Conservation (phyloP, 768 basidiomycete species). For the Lactarius akahatsu region DNA sequence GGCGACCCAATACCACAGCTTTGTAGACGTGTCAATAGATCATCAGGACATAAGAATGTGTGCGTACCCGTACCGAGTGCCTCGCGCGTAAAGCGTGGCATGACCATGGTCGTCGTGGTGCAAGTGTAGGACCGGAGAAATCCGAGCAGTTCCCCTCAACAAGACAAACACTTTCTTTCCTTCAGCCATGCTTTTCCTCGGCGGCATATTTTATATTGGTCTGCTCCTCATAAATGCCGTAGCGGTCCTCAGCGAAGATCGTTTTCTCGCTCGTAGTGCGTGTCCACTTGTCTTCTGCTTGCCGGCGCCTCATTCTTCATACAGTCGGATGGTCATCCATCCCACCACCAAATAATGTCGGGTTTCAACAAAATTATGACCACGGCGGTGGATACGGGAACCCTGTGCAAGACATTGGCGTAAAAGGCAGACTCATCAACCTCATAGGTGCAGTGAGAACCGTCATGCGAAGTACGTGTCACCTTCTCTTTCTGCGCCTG, state of each 20-base stretch:
- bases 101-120: neutral
- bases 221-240: slow-evolving; percentile 92
- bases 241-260: slow-evolving; percentile 93
- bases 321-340: slow-evolving; percentile 88
- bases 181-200: slow-evolving; percentile 54
- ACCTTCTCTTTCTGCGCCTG: slow-evolving; percentile 13
- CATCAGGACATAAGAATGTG: neutral
- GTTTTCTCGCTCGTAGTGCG: slow-evolving; percentile 91
- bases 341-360: slow-evolving; percentile 56
- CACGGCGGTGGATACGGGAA: slow-evolving; percentile 67
- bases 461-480: slow-evolving; percentile 88
- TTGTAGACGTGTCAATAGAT: neutral
- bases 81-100: slow-evolving; percentile 12
- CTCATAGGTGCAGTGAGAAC: slow-evolving; percentile 95
- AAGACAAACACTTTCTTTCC: slow-evolving; percentile 3
- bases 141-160: slow-evolving; percentile 7
- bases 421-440: slow-evolving; percentile 87
- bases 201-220: slow-evolving; percentile 78
- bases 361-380: slow-evolving; percentile 67
- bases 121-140: slow-evolving; percentile 8
- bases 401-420: slow-evolving; percentile 53
- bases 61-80: slow-evolving; percentile 19
- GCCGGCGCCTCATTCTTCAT: slow-evolving; percentile 27
- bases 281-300: slow-evolving; percentile 27
- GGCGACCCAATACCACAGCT: slow-evolving; percentile 12